phyloP scores from a whole-genome alignment of 306 rosid genomes.

The Acacia acuminata region DNA sequence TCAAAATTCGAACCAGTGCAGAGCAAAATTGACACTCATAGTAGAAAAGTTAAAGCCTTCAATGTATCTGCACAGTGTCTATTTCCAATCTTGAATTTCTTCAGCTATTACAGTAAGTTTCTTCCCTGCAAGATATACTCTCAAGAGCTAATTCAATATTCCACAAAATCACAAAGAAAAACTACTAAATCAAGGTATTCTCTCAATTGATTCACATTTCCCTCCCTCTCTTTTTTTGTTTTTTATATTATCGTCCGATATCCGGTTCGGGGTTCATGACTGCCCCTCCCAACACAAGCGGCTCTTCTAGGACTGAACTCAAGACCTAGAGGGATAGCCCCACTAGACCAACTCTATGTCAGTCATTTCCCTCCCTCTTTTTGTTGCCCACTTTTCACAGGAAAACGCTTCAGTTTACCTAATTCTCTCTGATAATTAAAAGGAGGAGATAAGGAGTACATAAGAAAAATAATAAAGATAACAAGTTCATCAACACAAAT shows the following conservation, averaged over 20 bases:
- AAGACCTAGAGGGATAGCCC: too few relatives aligned
- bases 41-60: constrained; percentile 15
- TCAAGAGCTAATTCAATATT: background rate
- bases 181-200: background rate
- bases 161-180: constrained; percentile 24
- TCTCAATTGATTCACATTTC: background rate
- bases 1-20: constrained; percentile 15
- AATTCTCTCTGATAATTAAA: background rate
- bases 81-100: background rate
- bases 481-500: constrained; percentile 1
- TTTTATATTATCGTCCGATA: too few relatives aligned
- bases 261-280: too few relatives aligned
- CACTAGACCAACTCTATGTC: too few relatives aligned
- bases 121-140: background rate
- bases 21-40: constrained; percentile 12
- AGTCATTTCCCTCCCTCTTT: constrained; percentile 6
- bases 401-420: background rate
- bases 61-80: background rate
- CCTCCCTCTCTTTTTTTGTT: constrained; percentile 3
- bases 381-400: background rate
- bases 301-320: too few relatives aligned
- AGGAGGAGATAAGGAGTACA: constrained; percentile 2
- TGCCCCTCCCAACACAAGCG: too few relatives aligned
- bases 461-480: background rate
- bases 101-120: background rate